phyloP scores from a whole-genome alignment of 2,329 filamentous ascomycete genomes.

The Penicillium griseofulvum region DNA sequence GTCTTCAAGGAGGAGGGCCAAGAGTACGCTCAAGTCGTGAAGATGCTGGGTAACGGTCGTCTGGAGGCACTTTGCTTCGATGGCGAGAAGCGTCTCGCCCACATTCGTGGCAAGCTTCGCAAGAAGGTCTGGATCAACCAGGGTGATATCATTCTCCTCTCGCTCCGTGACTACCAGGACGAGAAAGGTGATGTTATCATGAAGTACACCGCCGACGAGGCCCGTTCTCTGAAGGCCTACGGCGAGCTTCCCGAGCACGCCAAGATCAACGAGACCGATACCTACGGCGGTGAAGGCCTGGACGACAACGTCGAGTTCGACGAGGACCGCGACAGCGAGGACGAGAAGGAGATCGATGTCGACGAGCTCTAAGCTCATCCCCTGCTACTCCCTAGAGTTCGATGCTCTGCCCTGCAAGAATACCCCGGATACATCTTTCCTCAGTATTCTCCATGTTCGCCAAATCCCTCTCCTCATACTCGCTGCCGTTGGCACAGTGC shows the following conservation, averaged over 20 bases:
- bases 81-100: constrained; percentile 78
- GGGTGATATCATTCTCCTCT: constrained; percentile 87
- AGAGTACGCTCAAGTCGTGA: constrained; percentile 83
- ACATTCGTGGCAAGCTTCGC: constrained; percentile 92
- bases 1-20: constrained; percentile 99
- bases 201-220: constrained; percentile 96
- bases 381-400: constrained; percentile 22
- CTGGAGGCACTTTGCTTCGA: constrained; percentile 95
- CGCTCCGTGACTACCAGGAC: constrained; percentile 88
- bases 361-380: constrained; percentile 75
- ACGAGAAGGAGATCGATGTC: constrained; percentile 82
- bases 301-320: constrained; percentile 99
- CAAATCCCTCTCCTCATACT: constrained; percentile 15
- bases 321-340: constrained; percentile 72
- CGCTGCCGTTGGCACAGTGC: constrained; percentile 15
- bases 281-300: constrained; percentile 80
- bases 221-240: constrained; percentile 91
- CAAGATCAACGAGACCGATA: constrained; percentile 99
- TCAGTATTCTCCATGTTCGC: constrained; percentile 24
- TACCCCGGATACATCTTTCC: constrained; percentile 20
- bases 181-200: constrained; percentile 91
- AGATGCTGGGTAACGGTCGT: constrained; percentile 95
- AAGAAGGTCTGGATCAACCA: constrained; percentile 99
- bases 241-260: constrained; percentile 95
- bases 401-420: constrained; percentile 34